Base-by-base conservation (phyloP, 306 rosid genomes). In the Hippophae gyantsensis region DNA sequence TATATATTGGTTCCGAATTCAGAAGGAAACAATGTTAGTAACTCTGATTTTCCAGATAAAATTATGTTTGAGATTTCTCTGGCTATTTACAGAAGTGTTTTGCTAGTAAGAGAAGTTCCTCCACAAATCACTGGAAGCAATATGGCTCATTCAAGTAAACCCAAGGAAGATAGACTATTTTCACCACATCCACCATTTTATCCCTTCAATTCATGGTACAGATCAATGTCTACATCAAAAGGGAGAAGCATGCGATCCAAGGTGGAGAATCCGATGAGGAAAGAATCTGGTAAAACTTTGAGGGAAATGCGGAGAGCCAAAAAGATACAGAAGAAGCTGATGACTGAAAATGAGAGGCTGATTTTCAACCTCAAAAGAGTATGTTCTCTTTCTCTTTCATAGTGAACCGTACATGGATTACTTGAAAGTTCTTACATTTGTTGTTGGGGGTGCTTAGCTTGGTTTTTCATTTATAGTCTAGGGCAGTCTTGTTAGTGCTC, bases 201-300 rank as follows among this genome's bases (percentile, higher is more conserved):
- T 88, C 76, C 78, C 42, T 78, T 80, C 66, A 71, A 74, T 72
- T 78, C 68, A 58, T 70, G 74, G 62, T 69, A 58, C 5, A 87
- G 96, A 43, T 66, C 78, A 44, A 83, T 92, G 96, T 92, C 96
- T 7, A 87, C 87, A 8, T 73, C 87, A 2, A 90, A 61, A 68
- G 94, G 96, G 64, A 81, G 88, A 65, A 88, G 93, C 67, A 92
- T 88, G 90, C 80, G 99, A 58, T 87, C 96, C 81, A 88, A 84
- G 78, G 99, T 92, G 56, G 99, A 82, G 68, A 85, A 72, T 63
- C 74, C 96, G 70, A 84, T 92, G 95, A 81, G 82, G 73, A 92
- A 82, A 69, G 98, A 92, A 67, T 78, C 95, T 1, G 99, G 99
- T 50, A 92, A 82, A 74, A 92, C 99, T 43, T 61, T 83, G 10